Base-by-base conservation (phyloP, 768 basidiomycete genomes). In the Tylopilus sp. region DNA sequence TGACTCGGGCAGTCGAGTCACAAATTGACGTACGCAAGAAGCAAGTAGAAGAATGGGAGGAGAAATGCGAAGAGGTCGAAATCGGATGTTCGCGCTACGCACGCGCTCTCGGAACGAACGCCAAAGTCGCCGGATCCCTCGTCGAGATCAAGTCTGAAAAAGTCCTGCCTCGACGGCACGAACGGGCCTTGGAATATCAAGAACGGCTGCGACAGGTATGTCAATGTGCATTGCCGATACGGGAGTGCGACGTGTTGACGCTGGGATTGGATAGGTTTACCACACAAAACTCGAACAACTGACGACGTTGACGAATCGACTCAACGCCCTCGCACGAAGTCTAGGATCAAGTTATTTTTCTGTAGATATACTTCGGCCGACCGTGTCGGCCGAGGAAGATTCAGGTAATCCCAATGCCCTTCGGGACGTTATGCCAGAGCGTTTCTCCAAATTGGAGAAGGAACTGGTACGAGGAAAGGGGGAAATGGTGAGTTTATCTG, bases 381-480 rank as follows among this genome's bases (percentile, higher is more conserved):
- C 68, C 0, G 62, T 71, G 16, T 80, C 78, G 3, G 49, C 58
- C 8, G 80, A 75, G 9, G 80, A 81, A 52, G 64, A 66, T 47
- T 48, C 69, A 4, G 68, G 72, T 29, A 64, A 73, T 53, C 56
- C 72, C 4, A 56, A 61, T 38, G 72, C 78, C 6, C 77, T 81
- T 61, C 76, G 80, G 22, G 88, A 94, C 60, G 88, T 93, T 16
- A 86, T 84, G 12, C 85, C 87, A 0, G 91, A 93, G 58, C 80
- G 88, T 13, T 90, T 95, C 63, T 77, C 82, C 42, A 85, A 76
- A 60, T 74, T 95, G 6, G 90, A 94, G 75, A 87, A 89, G 65
- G 91, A 94, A 63, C 78, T 93, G 17, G 84, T 89, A 11, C 77
- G 87, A 48, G 91, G 89, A 12, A 92, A 92, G 69, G 80, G 81